Conservation (phyloP, 371 early-diverging fungal genomes). For the Saksenaea vasiformis region DNA sequence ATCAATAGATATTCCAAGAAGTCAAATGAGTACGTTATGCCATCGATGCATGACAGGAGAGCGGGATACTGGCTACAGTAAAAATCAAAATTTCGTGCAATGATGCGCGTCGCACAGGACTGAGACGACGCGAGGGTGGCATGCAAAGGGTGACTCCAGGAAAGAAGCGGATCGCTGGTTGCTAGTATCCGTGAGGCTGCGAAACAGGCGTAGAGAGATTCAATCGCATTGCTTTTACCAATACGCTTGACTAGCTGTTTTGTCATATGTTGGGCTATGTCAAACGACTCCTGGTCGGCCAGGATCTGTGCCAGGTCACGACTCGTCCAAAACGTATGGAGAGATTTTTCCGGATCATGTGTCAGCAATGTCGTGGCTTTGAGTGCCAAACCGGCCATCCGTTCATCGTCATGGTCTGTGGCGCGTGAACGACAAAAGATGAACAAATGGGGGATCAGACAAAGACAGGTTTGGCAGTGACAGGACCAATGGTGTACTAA, state of each 20-base stretch:
- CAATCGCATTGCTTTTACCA: constrained; percentile 19
- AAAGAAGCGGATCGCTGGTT: constrained; percentile 18
- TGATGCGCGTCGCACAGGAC: background rate
- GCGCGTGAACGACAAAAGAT: constrained; percentile 18
- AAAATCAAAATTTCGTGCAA: constrained; percentile 22
- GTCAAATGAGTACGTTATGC: constrained; percentile 32
- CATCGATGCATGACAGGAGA: constrained; percentile 35
- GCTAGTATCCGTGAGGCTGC: constrained; percentile 5
- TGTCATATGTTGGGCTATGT: constrained; percentile 2
- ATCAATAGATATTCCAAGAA: constrained; percentile 28
- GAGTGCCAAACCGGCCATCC: constrained; percentile 1
- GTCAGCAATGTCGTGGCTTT: constrained; percentile 8
- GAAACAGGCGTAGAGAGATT: constrained; percentile 23
- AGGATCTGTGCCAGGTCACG: constrained; percentile 11
- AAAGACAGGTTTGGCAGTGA: constrained; percentile 24
- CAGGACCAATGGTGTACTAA: constrained; percentile 26
- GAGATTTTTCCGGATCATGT: constrained; percentile 13
- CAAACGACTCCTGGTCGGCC: background rate
- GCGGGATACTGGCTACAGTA: constrained; percentile 33
- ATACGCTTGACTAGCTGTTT: constrained; percentile 8
- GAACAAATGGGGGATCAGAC: constrained; percentile 20
- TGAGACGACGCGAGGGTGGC: background rate
- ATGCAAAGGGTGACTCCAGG: background rate
- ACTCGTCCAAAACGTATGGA: constrained; percentile 12
- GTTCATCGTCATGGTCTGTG: constrained; percentile 3